phyloP scores from a whole-genome alignment of 2,329 filamentous ascomycete species.

The Calonectria honghensis region DNA sequence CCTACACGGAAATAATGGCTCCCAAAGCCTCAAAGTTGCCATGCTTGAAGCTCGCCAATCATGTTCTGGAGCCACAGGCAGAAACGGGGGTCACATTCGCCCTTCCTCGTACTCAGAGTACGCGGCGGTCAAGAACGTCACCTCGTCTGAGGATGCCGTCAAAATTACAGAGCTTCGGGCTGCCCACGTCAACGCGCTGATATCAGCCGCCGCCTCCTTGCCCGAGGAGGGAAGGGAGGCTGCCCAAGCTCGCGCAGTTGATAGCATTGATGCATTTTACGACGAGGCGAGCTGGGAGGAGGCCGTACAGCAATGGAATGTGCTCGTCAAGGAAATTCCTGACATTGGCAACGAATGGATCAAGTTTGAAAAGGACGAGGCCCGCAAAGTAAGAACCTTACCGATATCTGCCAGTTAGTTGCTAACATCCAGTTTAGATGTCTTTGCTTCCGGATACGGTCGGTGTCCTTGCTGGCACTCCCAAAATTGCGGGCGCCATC shows the following conservation, averaged over 20 bases:
- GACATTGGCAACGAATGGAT: conserved; percentile 11
- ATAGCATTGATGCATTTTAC: conserved; percentile 33
- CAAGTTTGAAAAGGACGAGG: conserved; percentile 24
- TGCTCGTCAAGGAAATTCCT: conserved; percentile 19
- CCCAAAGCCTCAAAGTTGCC: conserved; percentile 7
- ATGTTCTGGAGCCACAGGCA: conserved; percentile 25
- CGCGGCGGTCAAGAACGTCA: neutral
- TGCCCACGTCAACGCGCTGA: conserved; percentile 25
- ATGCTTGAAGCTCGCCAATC: conserved; percentile 29
- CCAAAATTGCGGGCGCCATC: conserved; percentile 21
- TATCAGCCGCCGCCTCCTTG: conserved; percentile 14
- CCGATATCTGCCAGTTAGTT: neutral
- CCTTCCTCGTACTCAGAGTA: conserved; percentile 30
- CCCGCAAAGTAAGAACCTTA: conserved; percentile 9
- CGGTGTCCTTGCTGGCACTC: conserved; percentile 25
- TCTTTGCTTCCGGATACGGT: conserved; percentile 14
- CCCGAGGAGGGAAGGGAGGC: conserved; percentile 9
- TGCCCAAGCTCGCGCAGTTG: conserved; percentile 23
- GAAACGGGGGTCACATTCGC: conserved; percentile 33
- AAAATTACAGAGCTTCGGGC: conserved; percentile 27
- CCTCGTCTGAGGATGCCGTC: conserved; percentile 11
- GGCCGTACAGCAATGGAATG: conserved; percentile 12
- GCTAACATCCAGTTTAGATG: neutral
- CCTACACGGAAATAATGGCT: neutral
- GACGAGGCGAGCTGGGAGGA: conserved; percentile 7